phyloP scores from a whole-genome alignment of 2,329 filamentous ascomycete genomes.

The Apiospora koreana region DNA sequence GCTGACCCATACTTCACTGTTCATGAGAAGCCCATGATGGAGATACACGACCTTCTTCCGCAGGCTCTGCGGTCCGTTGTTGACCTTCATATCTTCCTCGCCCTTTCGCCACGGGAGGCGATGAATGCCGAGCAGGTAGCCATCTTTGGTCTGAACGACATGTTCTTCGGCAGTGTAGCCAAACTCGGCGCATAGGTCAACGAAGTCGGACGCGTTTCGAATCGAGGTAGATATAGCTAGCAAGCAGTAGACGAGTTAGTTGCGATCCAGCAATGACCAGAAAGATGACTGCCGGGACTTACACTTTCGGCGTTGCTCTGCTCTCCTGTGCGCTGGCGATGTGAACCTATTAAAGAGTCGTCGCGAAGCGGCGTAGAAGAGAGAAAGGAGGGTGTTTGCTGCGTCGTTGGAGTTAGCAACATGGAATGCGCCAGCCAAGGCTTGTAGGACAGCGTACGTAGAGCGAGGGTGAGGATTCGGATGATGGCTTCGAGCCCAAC shows the following conservation, averaged over 20 bases:
- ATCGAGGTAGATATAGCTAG: slow-evolving; percentile 72
- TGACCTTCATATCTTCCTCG: slow-evolving; percentile 78
- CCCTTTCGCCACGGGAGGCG: slow-evolving; percentile 80
- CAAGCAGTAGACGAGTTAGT: slow-evolving; percentile 57
- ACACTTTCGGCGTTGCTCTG: slow-evolving; percentile 68
- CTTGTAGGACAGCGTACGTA: slow-evolving; percentile 63
- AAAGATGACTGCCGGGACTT: slow-evolving; percentile 32
- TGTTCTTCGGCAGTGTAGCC: slow-evolving; percentile 96
- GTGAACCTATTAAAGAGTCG: slow-evolving; percentile 79
- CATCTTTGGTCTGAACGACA: slow-evolving; percentile 90
- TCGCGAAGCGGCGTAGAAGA: slow-evolving; percentile 82
- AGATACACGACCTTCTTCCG: slow-evolving; percentile 89
- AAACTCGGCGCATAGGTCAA: slow-evolving; percentile 87
- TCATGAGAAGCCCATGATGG: slow-evolving; percentile 97
- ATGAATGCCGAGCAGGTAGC: slow-evolving; percentile 88
- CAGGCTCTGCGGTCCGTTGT: slow-evolving; percentile 66
- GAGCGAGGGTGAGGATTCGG: slow-evolving; percentile 80
- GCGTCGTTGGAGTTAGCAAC: slow-evolving; percentile 22
- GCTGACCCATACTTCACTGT: slow-evolving; percentile 97
- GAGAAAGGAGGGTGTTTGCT: slow-evolving; percentile 77
- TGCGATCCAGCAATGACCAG: slow-evolving; percentile 48
- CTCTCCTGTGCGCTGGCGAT: slow-evolving; percentile 67
- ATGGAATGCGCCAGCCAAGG: neutral
- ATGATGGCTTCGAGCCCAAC: slow-evolving; percentile 82
- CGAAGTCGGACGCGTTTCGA: slow-evolving; percentile 86